Conservation (phyloP, 495 filamentous ascomycete species). For the Hyaloscypha variabilis region DNA sequence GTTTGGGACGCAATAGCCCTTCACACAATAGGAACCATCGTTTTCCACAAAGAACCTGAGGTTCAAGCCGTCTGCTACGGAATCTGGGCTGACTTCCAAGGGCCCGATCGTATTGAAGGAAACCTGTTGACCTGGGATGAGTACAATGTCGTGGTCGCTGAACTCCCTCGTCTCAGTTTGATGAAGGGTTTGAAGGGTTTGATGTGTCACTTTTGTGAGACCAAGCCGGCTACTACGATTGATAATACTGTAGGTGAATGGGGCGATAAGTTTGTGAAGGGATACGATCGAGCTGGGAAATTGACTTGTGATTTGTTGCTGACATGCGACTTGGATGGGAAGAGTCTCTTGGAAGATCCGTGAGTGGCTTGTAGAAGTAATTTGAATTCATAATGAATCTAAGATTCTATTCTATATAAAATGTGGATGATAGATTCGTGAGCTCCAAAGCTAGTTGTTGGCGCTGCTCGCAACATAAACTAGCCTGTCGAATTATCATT, state of each 20-base stretch:
- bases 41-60: conserved; percentile 46
- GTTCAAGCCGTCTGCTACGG: conserved; percentile 42
- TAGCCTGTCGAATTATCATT: not conserved
- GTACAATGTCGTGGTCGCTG: conserved; percentile 37
- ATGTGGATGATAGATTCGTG: not conserved
- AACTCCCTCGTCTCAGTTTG: conserved; percentile 43
- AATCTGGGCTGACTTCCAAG: conserved; percentile 49
- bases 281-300: conserved; percentile 16
- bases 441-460: not conserved
- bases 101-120: conserved; percentile 29
- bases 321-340: too few relatives aligned
- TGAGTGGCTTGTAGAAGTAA: too few relatives aligned
- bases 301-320: too few relatives aligned
- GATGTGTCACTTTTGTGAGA: conserved; percentile 45
- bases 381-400: too few relatives aligned
- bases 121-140: conserved; percentile 31
- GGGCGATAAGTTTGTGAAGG: conserved; percentile 38
- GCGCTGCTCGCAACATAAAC: not conserved
- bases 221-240: conserved; percentile 53
- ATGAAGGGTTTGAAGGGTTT: conserved; percentile 38
- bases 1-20: conserved; percentile 60
- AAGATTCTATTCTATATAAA: not conserved
- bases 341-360: too few relatives aligned
- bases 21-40: conserved; percentile 45
- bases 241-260: conserved; percentile 46